These are phyloP conservation scores for Celoporthe dispersa DNA, from an alignment of 2,329 filamentous ascomycete genomes.

Conservation along the genomic window DNA sequence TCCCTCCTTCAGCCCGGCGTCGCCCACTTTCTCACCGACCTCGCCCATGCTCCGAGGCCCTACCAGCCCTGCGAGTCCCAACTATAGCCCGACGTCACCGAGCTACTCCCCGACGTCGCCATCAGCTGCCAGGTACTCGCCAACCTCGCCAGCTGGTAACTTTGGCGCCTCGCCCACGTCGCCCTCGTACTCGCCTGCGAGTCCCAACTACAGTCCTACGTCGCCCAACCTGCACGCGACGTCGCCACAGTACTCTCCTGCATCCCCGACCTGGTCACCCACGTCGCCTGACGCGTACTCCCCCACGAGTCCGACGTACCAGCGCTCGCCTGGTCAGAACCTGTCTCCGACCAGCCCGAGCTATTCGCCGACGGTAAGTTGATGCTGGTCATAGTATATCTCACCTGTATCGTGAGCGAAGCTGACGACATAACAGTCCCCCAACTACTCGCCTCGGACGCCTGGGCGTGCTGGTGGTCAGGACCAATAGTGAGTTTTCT, in stretches of 20 bases:
- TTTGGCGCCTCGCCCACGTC: constrained; percentile 69
- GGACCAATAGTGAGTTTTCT: constrained; percentile 46
- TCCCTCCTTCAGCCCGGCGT: constrained; percentile 63
- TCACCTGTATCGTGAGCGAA: constrained; percentile 35
- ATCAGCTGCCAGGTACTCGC: constrained; percentile 62
- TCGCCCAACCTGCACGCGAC: constrained; percentile 61
- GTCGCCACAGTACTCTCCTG: constrained; percentile 68
- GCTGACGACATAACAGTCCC: constrained; percentile 42
- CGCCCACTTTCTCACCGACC: constrained; percentile 66
- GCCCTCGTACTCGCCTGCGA: constrained; percentile 72
- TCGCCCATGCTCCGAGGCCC: constrained; percentile 60
- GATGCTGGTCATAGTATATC: constrained; percentile 28
- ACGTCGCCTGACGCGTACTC: constrained; percentile 70
- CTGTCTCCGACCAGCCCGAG: constrained; percentile 70
- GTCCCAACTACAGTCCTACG: constrained; percentile 73
- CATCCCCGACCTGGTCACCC: constrained; percentile 78
- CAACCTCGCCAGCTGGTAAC: constrained; percentile 74
- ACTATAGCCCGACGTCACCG: constrained; percentile 69
- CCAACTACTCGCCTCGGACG: constrained; percentile 50
- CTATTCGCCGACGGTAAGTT: constrained; percentile 66
- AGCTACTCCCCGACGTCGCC: constrained; percentile 68
- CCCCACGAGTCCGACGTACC: constrained; percentile 66
- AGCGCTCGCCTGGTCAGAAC: constrained; percentile 56
- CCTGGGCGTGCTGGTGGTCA: constrained; percentile 46
- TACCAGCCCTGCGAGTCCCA: constrained; percentile 60